Percentiles rank a stretch among this genome's conserved stretches.
phyloP scores from a whole-genome alignment of 345 rosid genomes.

The Dipteronia sinensis region DNA sequence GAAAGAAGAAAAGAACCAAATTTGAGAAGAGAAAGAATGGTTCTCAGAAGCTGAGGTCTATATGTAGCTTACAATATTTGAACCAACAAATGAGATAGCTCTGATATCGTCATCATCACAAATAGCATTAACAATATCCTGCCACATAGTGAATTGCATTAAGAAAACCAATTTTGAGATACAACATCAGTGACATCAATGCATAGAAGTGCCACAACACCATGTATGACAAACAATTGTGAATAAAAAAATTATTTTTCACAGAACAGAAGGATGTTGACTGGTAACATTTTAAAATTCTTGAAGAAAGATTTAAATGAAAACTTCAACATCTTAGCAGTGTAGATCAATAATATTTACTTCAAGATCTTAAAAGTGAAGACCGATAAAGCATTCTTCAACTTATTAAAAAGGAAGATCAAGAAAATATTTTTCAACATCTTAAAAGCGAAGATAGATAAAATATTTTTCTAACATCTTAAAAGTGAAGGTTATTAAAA shows the following conservation, averaged over 20 bases:
- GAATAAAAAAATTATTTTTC: neutral
- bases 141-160: slow-evolving; percentile 25
- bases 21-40: neutral
- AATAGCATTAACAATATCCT: slow-evolving; percentile 94
- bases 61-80: slow-evolving; percentile 71
- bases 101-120: slow-evolving; percentile 80
- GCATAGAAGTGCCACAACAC: neutral
- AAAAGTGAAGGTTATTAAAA: neutral
- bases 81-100: slow-evolving; percentile 96
- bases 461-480: neutral
- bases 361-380: neutral
- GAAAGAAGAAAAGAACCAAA: neutral
- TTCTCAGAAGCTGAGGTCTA: neutral
- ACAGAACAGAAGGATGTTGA: neutral
- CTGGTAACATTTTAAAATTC: neutral
- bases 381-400: neutral
- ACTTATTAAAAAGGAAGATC: neutral
- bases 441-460: no score
- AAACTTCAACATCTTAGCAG: neutral
- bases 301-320: neutral
- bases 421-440: neutral
- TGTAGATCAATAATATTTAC: neutral
- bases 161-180: slow-evolving; percentile 12
- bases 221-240: neutral
- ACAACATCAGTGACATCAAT: neutral